Percentiles rank a stretch among this genome's conserved stretches.
These are phyloP conservation scores for Lipomyces oligophaga DNA, from an alignment of 805 yeast species.

Conservation along the genomic window DNA sequence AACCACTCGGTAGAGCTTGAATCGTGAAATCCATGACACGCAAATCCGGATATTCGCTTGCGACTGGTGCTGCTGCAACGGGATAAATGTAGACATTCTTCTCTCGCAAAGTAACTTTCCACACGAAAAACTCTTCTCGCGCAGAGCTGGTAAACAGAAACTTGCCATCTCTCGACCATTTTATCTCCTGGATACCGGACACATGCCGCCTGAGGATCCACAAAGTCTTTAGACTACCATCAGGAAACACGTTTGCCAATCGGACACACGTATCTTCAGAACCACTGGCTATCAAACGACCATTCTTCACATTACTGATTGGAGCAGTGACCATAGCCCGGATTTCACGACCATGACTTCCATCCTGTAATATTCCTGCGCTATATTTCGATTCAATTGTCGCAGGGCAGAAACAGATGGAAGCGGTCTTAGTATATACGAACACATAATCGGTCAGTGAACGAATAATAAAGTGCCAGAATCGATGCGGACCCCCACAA, in stretches of 20 bases:
- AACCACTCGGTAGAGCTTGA: constrained; percentile 19
- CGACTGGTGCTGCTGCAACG: constrained; percentile 53
- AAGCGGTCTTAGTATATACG: constrained; percentile 53
- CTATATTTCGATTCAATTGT: neutral
- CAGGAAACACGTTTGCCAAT: constrained; percentile 38
- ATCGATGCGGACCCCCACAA: constrained; percentile 91
- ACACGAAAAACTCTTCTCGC: constrained; percentile 79
- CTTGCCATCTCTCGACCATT: constrained; percentile 42
- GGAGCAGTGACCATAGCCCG: constrained; percentile 64
- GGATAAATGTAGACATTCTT: constrained; percentile 47
- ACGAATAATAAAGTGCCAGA: constrained; percentile 55
- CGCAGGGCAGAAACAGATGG: constrained; percentile 1
- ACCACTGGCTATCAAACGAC: constrained; percentile 59
- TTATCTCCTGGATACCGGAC: constrained; percentile 78
- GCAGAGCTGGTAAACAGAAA: constrained; percentile 54
- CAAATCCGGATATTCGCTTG: constrained; percentile 66
- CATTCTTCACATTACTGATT: constrained; percentile 33
- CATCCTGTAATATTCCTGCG: constrained; percentile 44
- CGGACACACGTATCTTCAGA: constrained; percentile 84
- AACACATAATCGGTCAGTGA: constrained; percentile 43
- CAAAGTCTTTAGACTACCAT: constrained; percentile 46
- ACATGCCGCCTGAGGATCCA: constrained; percentile 78
- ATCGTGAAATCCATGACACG: constrained; percentile 83
- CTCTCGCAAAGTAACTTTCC: constrained; percentile 53
- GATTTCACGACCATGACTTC: constrained; percentile 90